Evolutionary conservation across 2,329 filamentous ascomycete genomes (phyloP).

Genomic region (Colletotrichum simmondsii): DNA sequence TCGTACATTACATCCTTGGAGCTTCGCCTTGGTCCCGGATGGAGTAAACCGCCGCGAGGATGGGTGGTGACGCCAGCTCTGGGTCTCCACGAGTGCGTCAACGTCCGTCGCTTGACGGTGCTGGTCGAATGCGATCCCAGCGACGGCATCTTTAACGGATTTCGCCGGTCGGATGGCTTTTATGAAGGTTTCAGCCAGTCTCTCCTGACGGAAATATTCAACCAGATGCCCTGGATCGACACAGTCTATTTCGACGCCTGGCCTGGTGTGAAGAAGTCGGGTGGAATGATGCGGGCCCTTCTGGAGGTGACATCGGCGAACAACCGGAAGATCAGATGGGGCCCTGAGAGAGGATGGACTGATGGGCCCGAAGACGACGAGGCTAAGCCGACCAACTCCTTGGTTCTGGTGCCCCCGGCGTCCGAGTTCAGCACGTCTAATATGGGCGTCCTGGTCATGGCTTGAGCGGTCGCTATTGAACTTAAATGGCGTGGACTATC

Average conservation of each 20-base stretch:
- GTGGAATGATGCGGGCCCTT: constrained; percentile 72
- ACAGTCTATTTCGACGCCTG: constrained; percentile 78
- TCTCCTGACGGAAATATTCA: constrained; percentile 67
- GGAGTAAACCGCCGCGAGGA: constrained; percentile 74
- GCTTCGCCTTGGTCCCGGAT: constrained; percentile 78
- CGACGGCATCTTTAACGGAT: constrained; percentile 74
- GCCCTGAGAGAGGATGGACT: constrained; percentile 74
- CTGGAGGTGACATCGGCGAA: constrained; percentile 61
- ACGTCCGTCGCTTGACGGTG: constrained; percentile 69
- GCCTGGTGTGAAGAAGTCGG: constrained; percentile 71
- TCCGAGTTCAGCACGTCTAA: constrained; percentile 18
- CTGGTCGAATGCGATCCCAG: constrained; percentile 81
- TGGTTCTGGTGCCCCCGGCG: constrained; percentile 21
- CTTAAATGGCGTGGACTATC: background rate
- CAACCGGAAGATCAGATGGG: constrained; percentile 71
- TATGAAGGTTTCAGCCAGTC: constrained; percentile 75
- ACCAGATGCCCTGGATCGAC: constrained; percentile 64
- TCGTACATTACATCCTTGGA: constrained; percentile 72
- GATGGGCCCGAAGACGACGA: constrained; percentile 59
- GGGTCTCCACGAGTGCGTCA: constrained; percentile 71
- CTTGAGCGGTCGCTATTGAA: constrained; percentile 2
- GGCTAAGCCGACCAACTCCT: constrained; percentile 24
- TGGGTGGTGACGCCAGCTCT: constrained; percentile 76
- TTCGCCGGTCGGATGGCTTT: constrained; percentile 72
- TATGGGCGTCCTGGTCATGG: constrained; percentile 33